These are phyloP conservation scores for Przewalskia tangutica DNA, from an alignment of 257 asterid species.

Conservation along the genomic window DNA sequence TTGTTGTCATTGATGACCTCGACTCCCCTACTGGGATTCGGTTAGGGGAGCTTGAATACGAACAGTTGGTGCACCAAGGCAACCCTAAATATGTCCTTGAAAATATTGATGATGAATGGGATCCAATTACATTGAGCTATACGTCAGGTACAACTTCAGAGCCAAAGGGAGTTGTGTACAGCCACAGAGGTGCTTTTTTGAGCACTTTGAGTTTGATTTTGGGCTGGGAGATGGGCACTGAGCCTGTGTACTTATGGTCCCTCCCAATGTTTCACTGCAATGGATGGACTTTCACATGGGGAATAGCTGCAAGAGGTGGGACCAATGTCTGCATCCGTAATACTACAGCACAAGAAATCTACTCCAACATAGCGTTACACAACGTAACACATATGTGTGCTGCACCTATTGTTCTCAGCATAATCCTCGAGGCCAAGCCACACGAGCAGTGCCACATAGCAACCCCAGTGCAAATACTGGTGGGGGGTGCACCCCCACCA, in stretches of 20 bases:
- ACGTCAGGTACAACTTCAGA: constrained; percentile 86
- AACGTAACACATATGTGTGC: constrained; percentile 85
- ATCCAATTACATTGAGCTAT: constrained; percentile 64
- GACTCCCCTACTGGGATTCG: constrained; percentile 38
- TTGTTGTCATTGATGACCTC: constrained; percentile 56
- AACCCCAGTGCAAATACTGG: constrained; percentile 38
- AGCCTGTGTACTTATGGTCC: constrained; percentile 74
- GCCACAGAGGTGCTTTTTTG: constrained; percentile 74
- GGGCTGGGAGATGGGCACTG: constrained; percentile 71
- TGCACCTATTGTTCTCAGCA: constrained; percentile 64
- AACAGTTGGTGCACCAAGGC: constrained; percentile 33
- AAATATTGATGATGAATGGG: constrained; percentile 58
- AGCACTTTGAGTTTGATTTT: constrained; percentile 57
- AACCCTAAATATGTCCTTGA: constrained; percentile 25
- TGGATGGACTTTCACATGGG: constrained; percentile 97
- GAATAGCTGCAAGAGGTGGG: constrained; percentile 81
- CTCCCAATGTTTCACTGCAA: constrained; percentile 95
- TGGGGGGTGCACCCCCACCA: constrained; percentile 87
- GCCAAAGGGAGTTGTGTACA: constrained; percentile 80
- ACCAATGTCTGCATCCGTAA: constrained; percentile 74
- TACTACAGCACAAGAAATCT: constrained; percentile 53
- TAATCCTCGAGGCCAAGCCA: constrained; percentile 48
- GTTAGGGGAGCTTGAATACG: constrained; percentile 56
- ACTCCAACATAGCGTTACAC: constrained; percentile 35
- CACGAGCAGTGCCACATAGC: constrained; percentile 31